Evolutionary conservation across 257 asterid genomes (phyloP), one percentile per base, ranked within the genome.

Genomic region (Gardenia jasminoides): DNA sequence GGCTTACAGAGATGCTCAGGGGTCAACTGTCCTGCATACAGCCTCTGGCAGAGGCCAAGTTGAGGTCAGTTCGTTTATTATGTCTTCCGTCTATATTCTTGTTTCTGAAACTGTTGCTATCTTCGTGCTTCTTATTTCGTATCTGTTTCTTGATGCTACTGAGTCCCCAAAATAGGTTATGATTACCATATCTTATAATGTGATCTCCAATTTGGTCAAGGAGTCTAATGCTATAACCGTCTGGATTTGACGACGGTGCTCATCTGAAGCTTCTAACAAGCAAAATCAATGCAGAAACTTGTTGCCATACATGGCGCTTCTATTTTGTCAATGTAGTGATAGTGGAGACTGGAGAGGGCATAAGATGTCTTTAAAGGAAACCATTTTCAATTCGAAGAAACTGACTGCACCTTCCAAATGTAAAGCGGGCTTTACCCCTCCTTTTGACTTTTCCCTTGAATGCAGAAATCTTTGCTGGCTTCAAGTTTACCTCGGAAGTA

Each of bases 21-120:
- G 97, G 33, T 95, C 97, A 47, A 88, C 93, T 22, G 79, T 93
- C 75, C 84, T 95, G 88, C 98, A 93, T 84, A 56, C 98, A 0
- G 98, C 99, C 52, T 33, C 98, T 19, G 93, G 89, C 3, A 81
- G 90, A 81, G 97, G 97, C 19, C 98, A 89, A 59, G 81, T 92
- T 87, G 87, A 91, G 99, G 99, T 93, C 71, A 81, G 85, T 24
- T 76, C 33, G 46, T 67, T 44, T n/a, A 3, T n/a, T 2, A 47
- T 72, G 44, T 62, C 72, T 15, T 28, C 31, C 20, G 5, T 26
- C 46, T 47, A 22, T 72, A 0, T 31, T 10, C 54, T 41, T 69
- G 30, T 36, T 19, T 69, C 31, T 69, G 0, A 31, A 26, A n/a
- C 41, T 64, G 20, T 30, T 12, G n/a, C 10, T 22, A 59, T 33